These are phyloP conservation scores for Pezicula carpinea DNA, from an alignment of 2,329 filamentous ascomycete species.

Conservation along the genomic window DNA sequence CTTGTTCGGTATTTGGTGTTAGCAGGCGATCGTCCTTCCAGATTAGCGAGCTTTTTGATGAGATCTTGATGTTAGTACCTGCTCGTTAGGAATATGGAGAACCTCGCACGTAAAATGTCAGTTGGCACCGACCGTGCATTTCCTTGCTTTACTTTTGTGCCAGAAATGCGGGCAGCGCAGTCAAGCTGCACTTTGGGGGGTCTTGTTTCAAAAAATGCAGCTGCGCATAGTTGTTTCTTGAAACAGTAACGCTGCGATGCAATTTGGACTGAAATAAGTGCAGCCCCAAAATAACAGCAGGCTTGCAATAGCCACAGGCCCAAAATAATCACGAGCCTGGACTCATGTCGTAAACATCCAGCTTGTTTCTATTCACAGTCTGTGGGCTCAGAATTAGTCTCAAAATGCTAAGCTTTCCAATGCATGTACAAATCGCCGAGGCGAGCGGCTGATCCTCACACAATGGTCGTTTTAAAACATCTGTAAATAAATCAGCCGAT, in stretches of 20 bases:
- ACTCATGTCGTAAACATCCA: no score
- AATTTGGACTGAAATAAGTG: no score
- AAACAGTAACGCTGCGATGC: no score
- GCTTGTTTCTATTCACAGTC: background rate
- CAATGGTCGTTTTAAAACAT: constrained; percentile 6
- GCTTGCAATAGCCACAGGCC: no score
- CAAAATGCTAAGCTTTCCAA: constrained; percentile 10
- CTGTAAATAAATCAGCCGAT: constrained; percentile 4
- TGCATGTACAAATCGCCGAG: constrained; percentile 3
- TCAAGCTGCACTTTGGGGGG: background rate
- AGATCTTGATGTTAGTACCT: constrained; percentile 19
- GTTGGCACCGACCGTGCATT: background rate
- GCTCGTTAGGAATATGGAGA: constrained; percentile 11
- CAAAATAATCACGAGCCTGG: no score
- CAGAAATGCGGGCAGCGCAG: background rate
- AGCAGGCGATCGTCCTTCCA: constrained; percentile 15
- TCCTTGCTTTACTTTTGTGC: background rate
- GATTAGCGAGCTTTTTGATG: constrained; percentile 13
- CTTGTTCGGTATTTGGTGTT: constrained; percentile 15
- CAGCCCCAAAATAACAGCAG: no score
- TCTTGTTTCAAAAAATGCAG: no score
- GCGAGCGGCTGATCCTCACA: constrained; percentile 5
- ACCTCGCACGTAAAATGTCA: background rate
- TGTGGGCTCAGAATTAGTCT: background rate
- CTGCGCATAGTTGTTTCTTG: no score